Evolutionary conservation across 2,329 filamentous ascomycete genomes (phyloP), one percentile per base, ranked within the genome.

Genomic region (Rasamsonia emersonii): DNA sequence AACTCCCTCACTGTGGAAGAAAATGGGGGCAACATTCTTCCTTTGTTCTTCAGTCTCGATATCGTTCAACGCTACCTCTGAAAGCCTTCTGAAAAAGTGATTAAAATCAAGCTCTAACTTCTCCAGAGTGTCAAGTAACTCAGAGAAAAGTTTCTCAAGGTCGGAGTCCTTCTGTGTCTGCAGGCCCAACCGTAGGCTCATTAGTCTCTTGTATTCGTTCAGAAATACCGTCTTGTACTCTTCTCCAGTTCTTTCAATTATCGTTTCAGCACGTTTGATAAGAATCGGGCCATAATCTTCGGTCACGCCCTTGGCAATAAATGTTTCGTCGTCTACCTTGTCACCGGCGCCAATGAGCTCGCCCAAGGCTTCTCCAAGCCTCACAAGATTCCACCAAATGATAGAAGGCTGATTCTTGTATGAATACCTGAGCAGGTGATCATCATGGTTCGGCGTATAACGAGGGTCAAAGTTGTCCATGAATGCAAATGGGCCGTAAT

Each of bases 361-460:
- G 13, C 86, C 91, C 0, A 98, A 55, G 0, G 82, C 75, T 61
- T 98, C 91, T 36, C 86, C 91, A 0, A 98, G 72, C 2, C 91
- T 78, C 1, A 95, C 86, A 0, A 96, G 70, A 50, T 96, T 96
- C 91, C 91, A 98, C 91, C 91, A 98, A 51, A 98, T 91, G 36
- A 98, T 83, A 25, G 80, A 88, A 0, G 91, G 88, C 53, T 98
- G 91, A 54, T 94, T 94, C 44, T 80, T 79, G 66, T 96, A 98
- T 44, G 78, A 79, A 56, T 98, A 98, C 28, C 91, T 76, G 18
- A 93, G 67, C 63, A 82, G 73, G 51, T 82, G 72, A 51, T 98
- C 91, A 57, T 98, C 91, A 55, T 98, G 91, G 53, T 98, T 98
- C 1, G 91, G 91, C 0, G 91, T 98, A 57, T 96, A 98, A 10